These are phyloP conservation scores for Tilletia horrida DNA, from an alignment of 1,284 basidiomycete genomes.

Conservation along the genomic window DNA sequence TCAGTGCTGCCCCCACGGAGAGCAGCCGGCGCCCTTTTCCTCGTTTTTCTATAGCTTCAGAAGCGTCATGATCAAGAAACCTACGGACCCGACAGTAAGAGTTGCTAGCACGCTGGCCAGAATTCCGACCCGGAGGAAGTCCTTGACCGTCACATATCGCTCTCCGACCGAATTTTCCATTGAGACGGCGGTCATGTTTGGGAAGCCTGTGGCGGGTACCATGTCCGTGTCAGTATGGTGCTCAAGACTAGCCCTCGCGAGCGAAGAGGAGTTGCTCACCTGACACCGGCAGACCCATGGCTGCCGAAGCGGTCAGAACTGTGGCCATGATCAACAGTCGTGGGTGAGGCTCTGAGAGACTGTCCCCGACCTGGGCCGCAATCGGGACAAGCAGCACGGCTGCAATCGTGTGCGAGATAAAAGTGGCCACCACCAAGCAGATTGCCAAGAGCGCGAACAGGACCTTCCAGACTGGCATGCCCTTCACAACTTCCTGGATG, in stretches of 20 bases:
- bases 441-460: constrained; percentile 77
- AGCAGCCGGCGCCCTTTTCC: not conserved
- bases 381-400: constrained; percentile 94
- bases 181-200: constrained; percentile 68
- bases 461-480: constrained; percentile 72
- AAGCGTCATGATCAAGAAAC: constrained; percentile 48
- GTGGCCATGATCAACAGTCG: constrained; percentile 61
- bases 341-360: constrained; percentile 59
- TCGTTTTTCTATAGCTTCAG: constrained; percentile 20
- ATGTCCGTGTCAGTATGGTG: too few relatives aligned
- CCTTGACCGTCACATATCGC: constrained; percentile 59
- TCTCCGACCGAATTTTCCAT: constrained; percentile 94
- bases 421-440: constrained; percentile 71
- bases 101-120: constrained; percentile 84
- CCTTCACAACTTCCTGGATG: constrained; percentile 70
- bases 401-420: constrained; percentile 65
- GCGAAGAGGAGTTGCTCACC: not conserved
- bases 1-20: too few relatives aligned
- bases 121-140: constrained; percentile 90
- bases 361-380: constrained; percentile 80
- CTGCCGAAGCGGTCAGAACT: constrained; percentile 84
- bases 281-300: constrained; percentile 75
- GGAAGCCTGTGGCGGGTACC: constrained; percentile 87
- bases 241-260: not conserved
- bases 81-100: constrained; percentile 56